Evolutionary conservation across 768 basidiomycete genomes (phyloP).

Genomic region (Lactarius tabidus): DNA sequence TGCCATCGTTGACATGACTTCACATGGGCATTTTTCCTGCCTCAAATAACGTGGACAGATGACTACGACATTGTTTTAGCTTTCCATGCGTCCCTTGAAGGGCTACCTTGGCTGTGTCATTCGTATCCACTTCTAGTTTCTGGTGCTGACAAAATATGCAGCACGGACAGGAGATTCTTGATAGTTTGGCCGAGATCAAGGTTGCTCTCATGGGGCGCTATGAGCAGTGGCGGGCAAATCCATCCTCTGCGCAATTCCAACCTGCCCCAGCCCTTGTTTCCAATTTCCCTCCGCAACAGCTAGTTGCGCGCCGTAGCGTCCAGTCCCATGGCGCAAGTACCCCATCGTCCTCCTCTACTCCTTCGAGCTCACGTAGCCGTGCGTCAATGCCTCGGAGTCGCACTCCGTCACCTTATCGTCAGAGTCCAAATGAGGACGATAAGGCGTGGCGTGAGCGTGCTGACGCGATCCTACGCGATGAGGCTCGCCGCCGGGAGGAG

Average conservation of each 20-base stretch:
- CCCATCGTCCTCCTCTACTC: conserved; percentile 22
- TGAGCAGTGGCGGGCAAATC: conserved; percentile 49
- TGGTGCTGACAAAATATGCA: conserved; percentile 32
- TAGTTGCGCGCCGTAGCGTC: neutral
- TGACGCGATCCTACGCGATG: conserved; percentile 28
- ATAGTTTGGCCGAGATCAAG: conserved; percentile 61
- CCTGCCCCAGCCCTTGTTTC: neutral
- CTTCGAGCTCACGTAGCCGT: conserved; percentile 24
- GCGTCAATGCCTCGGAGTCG: conserved; percentile 17
- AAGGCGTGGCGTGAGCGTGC: conserved; percentile 38
- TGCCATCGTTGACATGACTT: neutral
- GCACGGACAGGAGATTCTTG: conserved; percentile 75
- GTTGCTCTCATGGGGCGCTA: conserved; percentile 58
- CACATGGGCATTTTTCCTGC: neutral
- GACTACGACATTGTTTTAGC: neutral
- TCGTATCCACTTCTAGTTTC: conserved; percentile 4
- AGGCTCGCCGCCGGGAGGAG: conserved; percentile 19
- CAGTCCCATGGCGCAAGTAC: conserved; percentile 11
- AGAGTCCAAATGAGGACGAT: conserved; percentile 35
- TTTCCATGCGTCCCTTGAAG: neutral
- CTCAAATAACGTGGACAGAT: neutral
- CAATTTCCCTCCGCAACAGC: neutral
- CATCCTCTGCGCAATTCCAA: conserved; percentile 20
- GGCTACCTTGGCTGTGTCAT: neutral
- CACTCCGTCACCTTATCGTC: conserved; percentile 23